A percentile compares a stretch with the other conserved stretches of the same genome.
Conservation (phyloP, 2,329 filamentous ascomycete species). For the Verticillium isaacii region DNA sequence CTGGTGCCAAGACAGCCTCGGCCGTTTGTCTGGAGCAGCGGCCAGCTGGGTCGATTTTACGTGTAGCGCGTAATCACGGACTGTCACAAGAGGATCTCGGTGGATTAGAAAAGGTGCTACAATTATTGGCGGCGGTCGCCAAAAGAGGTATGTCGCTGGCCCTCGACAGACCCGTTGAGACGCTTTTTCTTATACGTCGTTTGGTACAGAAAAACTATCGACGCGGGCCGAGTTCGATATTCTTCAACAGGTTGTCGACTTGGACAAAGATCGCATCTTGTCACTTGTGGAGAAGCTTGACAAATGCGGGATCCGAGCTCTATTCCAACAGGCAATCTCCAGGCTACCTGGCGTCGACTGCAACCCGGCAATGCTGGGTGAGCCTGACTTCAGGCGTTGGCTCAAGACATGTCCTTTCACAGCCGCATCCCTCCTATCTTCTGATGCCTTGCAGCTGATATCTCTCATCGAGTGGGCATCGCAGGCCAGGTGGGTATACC, state of each 20-base stretch:
- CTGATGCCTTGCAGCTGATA: not conserved
- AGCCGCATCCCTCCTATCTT: not conserved
- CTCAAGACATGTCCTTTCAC: no score
- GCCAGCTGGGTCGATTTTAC: constrained; percentile 17
- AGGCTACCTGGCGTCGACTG: no score
- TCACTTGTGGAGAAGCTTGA: not conserved
- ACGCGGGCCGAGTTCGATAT: not conserved
- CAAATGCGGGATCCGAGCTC: not conserved
- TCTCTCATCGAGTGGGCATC: constrained; percentile 18
- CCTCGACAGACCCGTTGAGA: no score
- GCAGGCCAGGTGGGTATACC: constrained; percentile 18
- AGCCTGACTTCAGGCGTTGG: no score
- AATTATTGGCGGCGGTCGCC: no score
- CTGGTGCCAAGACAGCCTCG: constrained; percentile 18
- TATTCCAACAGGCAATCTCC: not conserved
- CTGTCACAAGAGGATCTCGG: constrained; percentile 12
- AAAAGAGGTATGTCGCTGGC: no score
- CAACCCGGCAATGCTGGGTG: no score
- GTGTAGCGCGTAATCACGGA: constrained; percentile 23
- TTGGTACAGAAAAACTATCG: no score
- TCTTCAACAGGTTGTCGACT: not conserved
- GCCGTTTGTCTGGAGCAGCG: constrained; percentile 24
- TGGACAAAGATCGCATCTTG: not conserved
- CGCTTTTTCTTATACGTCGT: no score
- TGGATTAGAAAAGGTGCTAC: constrained; percentile 4